These are phyloP conservation scores for Limtongia smithiae DNA, from an alignment of 805 yeast species.

Conservation along the genomic window DNA sequence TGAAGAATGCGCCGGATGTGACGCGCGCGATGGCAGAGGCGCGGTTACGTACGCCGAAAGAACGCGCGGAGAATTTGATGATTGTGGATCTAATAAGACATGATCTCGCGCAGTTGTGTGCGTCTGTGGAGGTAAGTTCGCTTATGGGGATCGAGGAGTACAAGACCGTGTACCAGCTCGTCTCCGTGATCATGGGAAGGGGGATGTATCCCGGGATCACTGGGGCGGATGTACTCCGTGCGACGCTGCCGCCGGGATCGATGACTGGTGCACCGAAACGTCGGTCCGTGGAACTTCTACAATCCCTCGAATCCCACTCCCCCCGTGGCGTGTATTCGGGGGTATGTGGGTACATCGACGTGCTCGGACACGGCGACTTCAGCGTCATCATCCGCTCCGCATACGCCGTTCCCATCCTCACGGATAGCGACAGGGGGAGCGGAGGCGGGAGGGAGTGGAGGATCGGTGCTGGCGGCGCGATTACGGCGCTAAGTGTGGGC, in stretches of 20 bases:
- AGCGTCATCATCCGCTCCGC: conserved; percentile 88
- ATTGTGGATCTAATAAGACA: conserved; percentile 94
- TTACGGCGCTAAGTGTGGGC: conserved; percentile 80
- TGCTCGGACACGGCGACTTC: conserved; percentile 88
- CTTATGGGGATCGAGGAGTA: conserved; percentile 93
- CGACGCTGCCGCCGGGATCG: conserved; percentile 93
- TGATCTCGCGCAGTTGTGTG: conserved; percentile 68
- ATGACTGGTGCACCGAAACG: conserved; percentile 99
- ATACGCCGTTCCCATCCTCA: conserved; percentile 66
- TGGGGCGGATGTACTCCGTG: conserved; percentile 76
- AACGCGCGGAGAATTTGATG: conserved; percentile 93
- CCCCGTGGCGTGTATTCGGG: conserved; percentile 89
- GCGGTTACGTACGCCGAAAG: conserved; percentile 49
- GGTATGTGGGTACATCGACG: conserved; percentile 91
- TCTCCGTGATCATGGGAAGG: conserved; percentile 78
- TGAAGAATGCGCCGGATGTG: conserved; percentile 53
- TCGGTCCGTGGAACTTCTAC: conserved; percentile 80
- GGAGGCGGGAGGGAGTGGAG: conserved; percentile 60
- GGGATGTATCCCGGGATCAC: conserved; percentile 43
- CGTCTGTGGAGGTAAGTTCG: conserved; percentile 64
- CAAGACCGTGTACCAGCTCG: conserved; percentile 84
- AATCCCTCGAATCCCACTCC: conserved; percentile 47
- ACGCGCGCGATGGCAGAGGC: conserved; percentile 7
- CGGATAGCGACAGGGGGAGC: too few relatives aligned
- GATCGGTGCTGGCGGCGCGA: conserved; percentile 98